Base-by-base conservation (phyloP, 257 asterid species). In the Gynochthodes officinalis region DNA sequence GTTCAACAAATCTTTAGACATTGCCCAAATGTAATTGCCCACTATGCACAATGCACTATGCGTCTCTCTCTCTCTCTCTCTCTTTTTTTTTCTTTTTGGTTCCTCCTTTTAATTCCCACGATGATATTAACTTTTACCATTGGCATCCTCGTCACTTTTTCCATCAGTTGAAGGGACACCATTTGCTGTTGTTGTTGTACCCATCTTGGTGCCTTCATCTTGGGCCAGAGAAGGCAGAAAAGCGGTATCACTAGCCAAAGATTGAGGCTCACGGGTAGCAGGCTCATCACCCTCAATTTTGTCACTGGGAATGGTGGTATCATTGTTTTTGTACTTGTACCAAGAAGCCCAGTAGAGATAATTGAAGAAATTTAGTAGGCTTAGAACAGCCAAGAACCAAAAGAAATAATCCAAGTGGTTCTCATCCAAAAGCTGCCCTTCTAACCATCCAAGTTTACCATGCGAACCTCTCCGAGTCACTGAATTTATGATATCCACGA, bases 371-470 rank as follows among this genome's bases (percentile, higher is more conserved):
- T 92, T 92, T 3, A 90, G 76, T 4, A 74, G 71, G 33, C 97
- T 90, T 71, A 92, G 86, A 32, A 87, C 69, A 0, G 96, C 96
- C 90, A 92, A 78, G 74, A 90, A 90, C 98, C 97, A 92, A 53
- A 81, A 90, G 75, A 90, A 92, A 23, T 77, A 59, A 30, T 87
- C 39, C 90, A 92, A 80, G 10, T 84, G 77, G 67, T 84, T 88
- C 73, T 35, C 65, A 52, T 92, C 89, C 84, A 92, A 65, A 35
- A 81, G 82, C 67, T 70, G 75, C 14, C 92, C 98, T 10, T 85
- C 77, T 67, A 92, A 32, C 96, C 98, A 92, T 16, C 98, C 97
- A 27, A 69, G 71, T 27, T 81, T 82, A 42, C 85, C 82, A 3
- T 86, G 83, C 15, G 86, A 66, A 3, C 78, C 59, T 19, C 82